Base-by-base conservation (phyloP, 192 early-diverging fungal genomes). In the Entomortierella beljakovae region DNA sequence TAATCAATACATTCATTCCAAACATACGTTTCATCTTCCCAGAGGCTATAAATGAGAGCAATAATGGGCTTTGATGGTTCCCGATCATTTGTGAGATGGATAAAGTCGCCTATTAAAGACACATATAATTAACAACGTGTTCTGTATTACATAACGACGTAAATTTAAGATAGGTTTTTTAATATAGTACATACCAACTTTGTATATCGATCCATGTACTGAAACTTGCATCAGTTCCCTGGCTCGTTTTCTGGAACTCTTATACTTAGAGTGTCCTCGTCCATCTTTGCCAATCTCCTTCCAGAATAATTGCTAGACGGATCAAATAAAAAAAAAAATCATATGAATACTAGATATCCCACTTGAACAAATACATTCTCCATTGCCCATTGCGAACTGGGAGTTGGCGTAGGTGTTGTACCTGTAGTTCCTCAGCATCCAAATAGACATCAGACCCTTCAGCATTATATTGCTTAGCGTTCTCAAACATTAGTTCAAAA, bases 401-500 rank as follows among this genome's bases (percentile, higher is more conserved):
- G n/a, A n/a, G n/a, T n/a, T n/a, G n/a, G n/a, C n/a, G 6, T 34
- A 0, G 29, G 10, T 50, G 1, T 15, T 34, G 37, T 85, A 80
- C 88, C 64, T 85, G 74, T 26, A 90, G 54, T 22, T 83, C 50
- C 48, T 83, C 83, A 3, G 95, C 94, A 80, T 96, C 94, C 40
- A 90, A 80, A 66, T 95, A 93, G 5, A 99, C 86, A 52, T 91
- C 89, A 13, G 96, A 98, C 11, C 91, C 91, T 40, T 92, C 86
- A 60, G 90, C 91, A 79, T 98, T 98, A 81, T 95, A 99, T 38
- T 87, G 89, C 70, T 91, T 96, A 15, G 96, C 96, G 68, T 99
- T 99, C 61, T 92, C 86, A 73, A 97, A 96, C 82, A 98, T 89
- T 56, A 90, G 80, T 31, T 86, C 80, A 68, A 97, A 87, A 80